A percentile compares a stretch with the other conserved stretches of the same genome.
These are phyloP conservation scores for Tuber magnatum DNA, from an alignment of 495 filamentous ascomycete genomes.

Conservation along the genomic window DNA sequence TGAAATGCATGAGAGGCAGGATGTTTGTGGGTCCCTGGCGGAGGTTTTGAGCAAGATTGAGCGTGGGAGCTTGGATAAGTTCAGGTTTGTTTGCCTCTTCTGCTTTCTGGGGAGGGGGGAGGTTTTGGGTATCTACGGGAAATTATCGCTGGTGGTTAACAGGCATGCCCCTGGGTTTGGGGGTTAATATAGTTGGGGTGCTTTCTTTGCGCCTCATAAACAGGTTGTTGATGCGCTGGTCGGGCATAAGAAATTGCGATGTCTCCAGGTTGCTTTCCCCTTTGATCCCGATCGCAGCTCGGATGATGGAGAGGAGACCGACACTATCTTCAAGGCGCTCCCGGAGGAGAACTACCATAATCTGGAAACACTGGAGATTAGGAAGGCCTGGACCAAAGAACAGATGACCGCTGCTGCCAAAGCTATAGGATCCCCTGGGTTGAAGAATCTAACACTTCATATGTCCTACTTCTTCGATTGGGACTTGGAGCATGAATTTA, in stretches of 20 bases:
- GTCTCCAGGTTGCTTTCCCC: not conserved
- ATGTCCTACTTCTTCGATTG: not conserved
- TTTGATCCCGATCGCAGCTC: not conserved
- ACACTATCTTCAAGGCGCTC: constrained; percentile 2
- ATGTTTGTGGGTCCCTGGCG: not conserved
- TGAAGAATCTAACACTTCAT: constrained; percentile 4
- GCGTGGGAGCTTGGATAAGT: constrained; percentile 7
- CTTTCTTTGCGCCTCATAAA: not conserved
- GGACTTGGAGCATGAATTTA: not conserved
- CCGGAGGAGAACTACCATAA: not conserved
- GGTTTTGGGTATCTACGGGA: not conserved
- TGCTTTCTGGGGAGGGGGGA: not conserved
- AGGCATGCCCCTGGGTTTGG: not conserved
- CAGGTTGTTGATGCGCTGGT: constrained; percentile 8
- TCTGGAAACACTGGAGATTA: constrained; percentile 2
- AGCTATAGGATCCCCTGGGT: not conserved
- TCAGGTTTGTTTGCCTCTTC: constrained; percentile 9
- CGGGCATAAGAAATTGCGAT: constrained; percentile 12
- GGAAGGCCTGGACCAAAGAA: not conserved
- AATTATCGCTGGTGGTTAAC: constrained; percentile 2
- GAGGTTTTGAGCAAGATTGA: constrained; percentile 9
- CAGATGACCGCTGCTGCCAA: constrained; percentile 5
- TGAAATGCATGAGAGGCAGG: not conserved
- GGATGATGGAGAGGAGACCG: not conserved
- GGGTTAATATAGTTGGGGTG: not conserved